Base-by-base conservation (phyloP, 257 asterid species). In the Lycium barbarum region DNA sequence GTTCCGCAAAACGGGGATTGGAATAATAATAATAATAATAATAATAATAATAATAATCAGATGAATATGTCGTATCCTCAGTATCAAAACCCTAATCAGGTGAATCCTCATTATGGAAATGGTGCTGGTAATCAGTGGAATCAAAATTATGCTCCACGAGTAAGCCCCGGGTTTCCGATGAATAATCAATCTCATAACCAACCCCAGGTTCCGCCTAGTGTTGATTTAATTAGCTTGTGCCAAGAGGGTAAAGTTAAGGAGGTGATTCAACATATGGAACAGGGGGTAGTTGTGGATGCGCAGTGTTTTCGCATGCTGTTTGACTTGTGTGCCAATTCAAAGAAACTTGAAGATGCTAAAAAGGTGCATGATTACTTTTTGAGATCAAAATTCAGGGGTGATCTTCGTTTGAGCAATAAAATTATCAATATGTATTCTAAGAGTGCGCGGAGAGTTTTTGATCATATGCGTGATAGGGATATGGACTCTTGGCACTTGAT, bases 401-500 rank as follows among this genome's bases (percentile, higher is more conserved):
- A 93, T 79, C 88, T 91, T 62, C 87, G 84, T 40, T 88, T 96
- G 91, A 92, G 83, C 36, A 93, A 96, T 84, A 91, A 89, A 93
- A 94, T 95, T 81, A 90, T 96, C 6, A 93, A 93, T 10, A 93
- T 96, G 99, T 96, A 93, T 80, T 89, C 97, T 2, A 91, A 93
- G 88, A 95, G 98, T 83, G 95, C 97, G 2, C 90, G 92, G 3
- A 89, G 98, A 66, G 98, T 95, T 59, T 96, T 96, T 65, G 99
- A 96, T 93, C 97, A 95, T 87, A 91, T 95, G 98, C 91, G 94
- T 54, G 98, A 93, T 26, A 92, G 95, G 87, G 88, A 91, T 82
- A 91, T 95, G 91, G 96, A 92, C 86, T 90, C 98, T 2, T 96
- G 99, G 99, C 98, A 95, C 88, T 86, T 91, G 89, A 92, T 96